Conservation (phyloP, 2,329 filamentous ascomycete species). For the Stagonosporopsis rhizophila region DNA sequence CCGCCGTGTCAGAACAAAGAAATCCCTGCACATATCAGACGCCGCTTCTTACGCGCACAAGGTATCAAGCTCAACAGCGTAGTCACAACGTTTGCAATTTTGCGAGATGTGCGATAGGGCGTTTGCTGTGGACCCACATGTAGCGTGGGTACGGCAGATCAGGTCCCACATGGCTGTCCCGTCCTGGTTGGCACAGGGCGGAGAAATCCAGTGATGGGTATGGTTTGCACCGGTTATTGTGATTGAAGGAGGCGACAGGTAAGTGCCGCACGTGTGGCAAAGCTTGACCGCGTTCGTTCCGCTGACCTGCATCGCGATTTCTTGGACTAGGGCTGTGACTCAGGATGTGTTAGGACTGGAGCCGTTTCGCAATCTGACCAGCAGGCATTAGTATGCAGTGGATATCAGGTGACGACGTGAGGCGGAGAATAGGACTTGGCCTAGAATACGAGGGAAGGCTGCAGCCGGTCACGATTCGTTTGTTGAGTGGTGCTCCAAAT, state of each 20-base stretch:
- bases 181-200: neutral
- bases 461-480: slow-evolving; percentile 24
- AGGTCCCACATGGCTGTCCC: slow-evolving; percentile 11
- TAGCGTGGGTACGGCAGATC: slow-evolving; percentile 11
- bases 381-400: slow-evolving; percentile 27
- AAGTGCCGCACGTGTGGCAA: slow-evolving; percentile 36
- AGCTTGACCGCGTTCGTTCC: slow-evolving; percentile 31
- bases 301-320: slow-evolving; percentile 22
- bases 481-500: slow-evolving; percentile 13
- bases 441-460: slow-evolving; percentile 28
- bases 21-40: slow-evolving; percentile 8
- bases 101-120: slow-evolving; percentile 8
- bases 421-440: slow-evolving; percentile 23
- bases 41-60: neutral
- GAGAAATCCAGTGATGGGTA: slow-evolving; percentile 6
- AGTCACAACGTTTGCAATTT: slow-evolving; percentile 7
- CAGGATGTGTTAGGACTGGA: slow-evolving; percentile 24
- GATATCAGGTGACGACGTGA: slow-evolving; percentile 35
- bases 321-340: slow-evolving; percentile 29
- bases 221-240: slow-evolving; percentile 11
- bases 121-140: slow-evolving; percentile 1
- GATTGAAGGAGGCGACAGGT: slow-evolving; percentile 4
- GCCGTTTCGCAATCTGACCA: slow-evolving; percentile 34
- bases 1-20: slow-evolving; percentile 15
- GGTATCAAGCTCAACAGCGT: neutral